Percentiles rank a stretch among this genome's conserved stretches.
phyloP scores from a whole-genome alignment of 1,139 yeast genomes.

The Kazachstania sp. region DNA sequence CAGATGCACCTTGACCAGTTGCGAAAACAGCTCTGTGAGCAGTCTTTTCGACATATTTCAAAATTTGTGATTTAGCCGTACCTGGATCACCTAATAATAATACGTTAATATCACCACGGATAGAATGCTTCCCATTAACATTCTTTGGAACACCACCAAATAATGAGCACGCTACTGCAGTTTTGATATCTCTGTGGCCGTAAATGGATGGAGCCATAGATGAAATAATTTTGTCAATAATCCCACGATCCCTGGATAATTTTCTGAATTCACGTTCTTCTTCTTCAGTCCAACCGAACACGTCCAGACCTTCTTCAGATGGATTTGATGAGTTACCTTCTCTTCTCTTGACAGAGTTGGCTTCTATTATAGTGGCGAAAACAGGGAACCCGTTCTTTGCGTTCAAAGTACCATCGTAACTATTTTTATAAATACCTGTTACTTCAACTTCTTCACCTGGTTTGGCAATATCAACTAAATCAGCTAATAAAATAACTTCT shows the following conservation, averaged over 20 bases:
- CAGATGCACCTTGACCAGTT: slow-evolving; percentile 99
- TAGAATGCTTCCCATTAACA: slow-evolving; percentile 86
- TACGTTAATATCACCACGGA: slow-evolving; percentile 96
- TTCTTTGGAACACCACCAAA: slow-evolving; percentile 96
- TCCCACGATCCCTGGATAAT: slow-evolving; percentile 67
- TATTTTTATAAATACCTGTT: slow-evolving; percentile 86
- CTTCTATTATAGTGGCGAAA: slow-evolving; percentile 89
- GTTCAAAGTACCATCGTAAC: slow-evolving; percentile 85
- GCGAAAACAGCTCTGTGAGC: slow-evolving; percentile 96
- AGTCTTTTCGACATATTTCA: slow-evolving; percentile 90
- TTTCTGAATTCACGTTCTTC: slow-evolving; percentile 82
- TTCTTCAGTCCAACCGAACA: slow-evolving; percentile 77
- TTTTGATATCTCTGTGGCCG: slow-evolving; percentile 89
- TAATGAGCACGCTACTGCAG: slow-evolving; percentile 86
- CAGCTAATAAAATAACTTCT: slow-evolving; percentile 84
- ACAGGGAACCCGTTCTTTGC: slow-evolving; percentile 98
- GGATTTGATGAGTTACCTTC: slow-evolving; percentile 41
- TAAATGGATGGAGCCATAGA: slow-evolving; percentile 97
- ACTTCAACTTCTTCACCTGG: slow-evolving; percentile 97
- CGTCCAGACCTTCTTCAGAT: slow-evolving; percentile 42
- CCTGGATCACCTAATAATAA: slow-evolving; percentile 95
- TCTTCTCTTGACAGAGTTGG: slow-evolving; percentile 73
- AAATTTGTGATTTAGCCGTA: slow-evolving; percentile 93
- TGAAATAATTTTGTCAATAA: slow-evolving; percentile 76
- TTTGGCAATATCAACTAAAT: slow-evolving; percentile 85